These are phyloP conservation scores for Oryza meyeriana DNA, from an alignment of 176 grass and related monocot genomes.

Conservation along the genomic window DNA sequence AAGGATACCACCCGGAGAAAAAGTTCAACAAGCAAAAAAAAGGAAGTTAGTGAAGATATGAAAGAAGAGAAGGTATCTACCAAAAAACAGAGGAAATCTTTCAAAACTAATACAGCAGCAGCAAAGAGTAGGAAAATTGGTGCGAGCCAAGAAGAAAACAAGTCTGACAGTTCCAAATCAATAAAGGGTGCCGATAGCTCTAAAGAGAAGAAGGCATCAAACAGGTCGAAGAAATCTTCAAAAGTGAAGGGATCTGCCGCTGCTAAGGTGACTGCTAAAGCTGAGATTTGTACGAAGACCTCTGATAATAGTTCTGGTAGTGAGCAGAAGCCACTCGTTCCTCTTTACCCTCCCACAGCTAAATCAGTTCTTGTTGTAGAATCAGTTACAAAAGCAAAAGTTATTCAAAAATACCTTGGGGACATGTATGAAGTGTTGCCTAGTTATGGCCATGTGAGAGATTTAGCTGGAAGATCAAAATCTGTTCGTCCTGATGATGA, in stretches of 20 bases:
- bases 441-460: conserved; percentile 97
- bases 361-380: conserved; percentile 97
- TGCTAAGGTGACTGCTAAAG: not conserved
- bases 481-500: conserved; percentile 96
- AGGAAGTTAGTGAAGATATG: conserved; percentile 21
- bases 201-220: conserved; percentile 42
- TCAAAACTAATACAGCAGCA: conserved; percentile 52
- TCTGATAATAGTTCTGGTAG: conserved; percentile 32
- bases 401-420: conserved; percentile 97
- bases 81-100: conserved; percentile 39
- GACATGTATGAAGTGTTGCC: conserved; percentile 81
- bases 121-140: conserved; percentile 26
- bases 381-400: conserved; percentile 86
- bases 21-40: conserved; percentile 32
- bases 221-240: conserved; percentile 40
- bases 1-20: conserved; percentile 13
- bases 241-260: conserved; percentile 50
- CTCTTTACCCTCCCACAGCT: conserved; percentile 74
- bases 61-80: conserved; percentile 46
- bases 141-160: conserved; percentile 31
- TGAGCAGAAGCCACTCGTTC: conserved; percentile 35
- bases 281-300: conserved; percentile 14
- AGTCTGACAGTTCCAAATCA: conserved; percentile 22
- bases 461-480: conserved; percentile 85
- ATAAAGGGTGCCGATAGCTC: conserved; percentile 29